phyloP scores from a whole-genome alignment of 257 asterid species.

The Solanum tarapatanum region DNA sequence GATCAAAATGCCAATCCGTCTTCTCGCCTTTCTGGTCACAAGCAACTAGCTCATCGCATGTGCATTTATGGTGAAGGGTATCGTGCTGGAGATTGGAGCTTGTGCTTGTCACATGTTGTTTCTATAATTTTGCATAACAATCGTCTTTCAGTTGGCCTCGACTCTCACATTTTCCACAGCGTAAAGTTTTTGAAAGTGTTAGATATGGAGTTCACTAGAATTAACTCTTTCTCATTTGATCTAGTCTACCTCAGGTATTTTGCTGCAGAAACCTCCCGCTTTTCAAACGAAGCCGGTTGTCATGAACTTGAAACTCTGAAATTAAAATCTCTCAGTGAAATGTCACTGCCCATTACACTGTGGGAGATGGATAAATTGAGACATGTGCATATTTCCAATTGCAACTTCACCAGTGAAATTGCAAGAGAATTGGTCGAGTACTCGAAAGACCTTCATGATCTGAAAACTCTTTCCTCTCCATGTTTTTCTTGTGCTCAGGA shows the following conservation, averaged over 20 bases:
- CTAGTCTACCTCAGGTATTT: constrained; percentile 7
- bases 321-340: background rate
- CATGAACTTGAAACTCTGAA: constrained; percentile 3
- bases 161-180: background rate
- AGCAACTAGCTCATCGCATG: background rate
- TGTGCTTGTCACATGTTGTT: background rate
- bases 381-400: background rate
- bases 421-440: background rate
- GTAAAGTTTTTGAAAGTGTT: constrained; percentile 6
- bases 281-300: background rate
- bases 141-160: background rate
- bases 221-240: background rate
- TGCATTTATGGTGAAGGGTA: background rate
- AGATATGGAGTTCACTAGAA: background rate
- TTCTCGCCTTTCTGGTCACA: background rate
- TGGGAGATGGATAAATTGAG: constrained; percentile 6
- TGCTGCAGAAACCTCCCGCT: background rate
- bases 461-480: background rate
- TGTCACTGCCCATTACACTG: background rate
- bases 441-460: background rate
- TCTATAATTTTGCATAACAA: background rate
- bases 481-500: background rate
- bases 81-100: background rate
- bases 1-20: background rate
- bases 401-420: background rate